Conservation (phyloP, 1,284 basidiomycete genomes). For the Ustilago loliicola region DNA sequence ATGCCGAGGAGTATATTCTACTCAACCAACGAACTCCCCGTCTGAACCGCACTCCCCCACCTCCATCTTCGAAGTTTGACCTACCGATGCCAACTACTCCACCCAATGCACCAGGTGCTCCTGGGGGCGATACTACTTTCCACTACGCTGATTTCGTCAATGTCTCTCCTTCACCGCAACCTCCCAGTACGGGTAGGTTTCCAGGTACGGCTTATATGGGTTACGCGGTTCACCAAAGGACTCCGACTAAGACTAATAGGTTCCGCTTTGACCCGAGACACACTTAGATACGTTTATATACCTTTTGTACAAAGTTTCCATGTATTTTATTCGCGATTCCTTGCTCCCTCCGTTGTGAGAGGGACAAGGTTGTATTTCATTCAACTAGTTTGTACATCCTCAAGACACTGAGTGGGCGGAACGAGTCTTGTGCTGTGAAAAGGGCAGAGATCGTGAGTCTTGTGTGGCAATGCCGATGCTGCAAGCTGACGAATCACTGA, state of each 20-base stretch:
- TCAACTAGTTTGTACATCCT: too few relatives aligned
- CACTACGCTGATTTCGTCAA: conserved; percentile 59
- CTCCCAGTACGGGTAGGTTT: conserved; percentile 24
- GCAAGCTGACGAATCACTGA: too few relatives aligned
- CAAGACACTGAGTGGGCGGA: too few relatives aligned
- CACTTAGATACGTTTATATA: neutral
- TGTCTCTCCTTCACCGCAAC: conserved; percentile 55
- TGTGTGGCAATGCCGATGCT: too few relatives aligned
- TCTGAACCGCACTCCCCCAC: conserved; percentile 25
- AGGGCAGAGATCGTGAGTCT: too few relatives aligned
- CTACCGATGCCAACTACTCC: conserved; percentile 11
- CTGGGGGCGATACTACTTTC: conserved; percentile 52
- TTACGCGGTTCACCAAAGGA: conserved; percentile 7
- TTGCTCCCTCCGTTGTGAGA: too few relatives aligned
- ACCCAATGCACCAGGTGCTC: conserved; percentile 35
- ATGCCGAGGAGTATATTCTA: conserved; percentile 40
- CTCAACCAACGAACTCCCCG: conserved; percentile 1
- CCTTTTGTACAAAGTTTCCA: neutral
- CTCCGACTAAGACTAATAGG: conserved; percentile 34
- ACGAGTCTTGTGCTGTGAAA: too few relatives aligned
- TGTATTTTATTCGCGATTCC: neutral
- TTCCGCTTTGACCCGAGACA: conserved; percentile 23
- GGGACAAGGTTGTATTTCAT: too few relatives aligned
- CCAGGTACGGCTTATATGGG: neutral
- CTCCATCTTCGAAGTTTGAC: conserved; percentile 5